Evolutionary conservation across 192 early-diverging fungal genomes (phyloP), one percentile per base, ranked within the genome.

Genomic region (Coemansia asiatica): DNA sequence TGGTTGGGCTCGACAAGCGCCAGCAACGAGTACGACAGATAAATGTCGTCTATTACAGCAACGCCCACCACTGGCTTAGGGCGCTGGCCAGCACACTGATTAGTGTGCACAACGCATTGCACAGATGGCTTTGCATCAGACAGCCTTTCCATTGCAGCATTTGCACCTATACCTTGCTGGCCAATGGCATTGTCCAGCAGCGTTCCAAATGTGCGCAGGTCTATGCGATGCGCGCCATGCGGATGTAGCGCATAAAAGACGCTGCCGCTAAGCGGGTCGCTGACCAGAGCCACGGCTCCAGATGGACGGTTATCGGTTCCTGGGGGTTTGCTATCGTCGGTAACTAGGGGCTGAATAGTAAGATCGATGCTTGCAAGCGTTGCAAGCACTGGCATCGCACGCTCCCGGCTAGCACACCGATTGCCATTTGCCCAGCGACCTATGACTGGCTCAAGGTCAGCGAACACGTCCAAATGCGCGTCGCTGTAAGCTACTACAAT

Each of bases 11-110:
- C 76, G 8, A 87, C 86, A 48, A 90, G 48, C 7, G 85, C 67
- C 18, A 93, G 49, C 15, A 90, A 66, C 26, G 87, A 89, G 62
- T 90, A 90, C n/a, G 90, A 88, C 31, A 93, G 74, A 54, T 87
- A 92, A 2, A 84, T 60, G 51, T 91, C 90, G 3, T 83, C 84
- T 5, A 92, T 63, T 9, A 87, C 64, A 2, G 71, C 75, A 7
- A 86, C 74, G 15, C 91, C 92, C 64, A 88, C 71, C 35, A 91
- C 47, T 71, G 85, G 59, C 13, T 67, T 50, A 8, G 66, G 48
- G 31, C 63, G 63, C 49, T 71, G 63, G 40, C 62, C 57, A 8
- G 64, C 60, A 13, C 66, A 68, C 16, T 67, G 60, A 18, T 63
- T 67, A 1, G 79, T 81, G 28, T 81, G 73, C 7, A 75, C 66